A percentile compares a stretch with the other conserved stretches of the same genome.
These are phyloP conservation scores for Acanthamoeba sp. DNA, from an alignment of 208 protist genomes.

Conservation along the genomic window DNA sequence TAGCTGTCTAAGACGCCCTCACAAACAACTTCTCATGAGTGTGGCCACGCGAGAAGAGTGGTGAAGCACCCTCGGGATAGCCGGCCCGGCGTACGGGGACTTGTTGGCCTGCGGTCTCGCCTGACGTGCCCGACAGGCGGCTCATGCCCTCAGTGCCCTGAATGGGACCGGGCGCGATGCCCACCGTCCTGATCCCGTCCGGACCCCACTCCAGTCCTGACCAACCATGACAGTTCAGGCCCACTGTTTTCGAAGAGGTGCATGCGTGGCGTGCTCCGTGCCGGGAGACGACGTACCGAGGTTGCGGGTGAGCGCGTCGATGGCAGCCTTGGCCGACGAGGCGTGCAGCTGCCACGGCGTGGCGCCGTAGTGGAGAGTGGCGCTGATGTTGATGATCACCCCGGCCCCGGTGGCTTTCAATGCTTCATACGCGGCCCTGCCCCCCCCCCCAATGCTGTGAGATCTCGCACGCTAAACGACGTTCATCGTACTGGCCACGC, in stretches of 20 bases:
- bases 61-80: not conserved
- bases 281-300: conserved; percentile 10
- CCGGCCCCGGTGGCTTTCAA: conserved; percentile 65
- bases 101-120: not conserved
- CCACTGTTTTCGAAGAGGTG: not conserved
- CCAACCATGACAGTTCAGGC: not conserved
- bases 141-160: conserved; percentile 76
- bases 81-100: conserved; percentile 39
- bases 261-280: not conserved
- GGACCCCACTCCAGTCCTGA: conserved; percentile 81
- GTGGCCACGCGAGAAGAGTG: not conserved
- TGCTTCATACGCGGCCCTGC: conserved; percentile 49
- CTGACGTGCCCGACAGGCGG: not conserved
- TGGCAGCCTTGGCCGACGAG: conserved; percentile 72
- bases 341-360: conserved; percentile 78
- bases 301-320: conserved; percentile 73
- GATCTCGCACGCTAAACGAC: not conserved
- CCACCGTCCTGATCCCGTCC: conserved; percentile 72
- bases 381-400: conserved; percentile 84
- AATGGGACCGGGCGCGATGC: conserved; percentile 80
- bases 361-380: conserved; percentile 79
- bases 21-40: too few species aligned
- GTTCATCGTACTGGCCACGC: too few species aligned
- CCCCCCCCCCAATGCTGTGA: not conserved
- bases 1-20: too few species aligned